Evolutionary conservation across 2,329 filamentous ascomycete genomes (phyloP).

Genomic region (Aspergillus aculeatus): DNA sequence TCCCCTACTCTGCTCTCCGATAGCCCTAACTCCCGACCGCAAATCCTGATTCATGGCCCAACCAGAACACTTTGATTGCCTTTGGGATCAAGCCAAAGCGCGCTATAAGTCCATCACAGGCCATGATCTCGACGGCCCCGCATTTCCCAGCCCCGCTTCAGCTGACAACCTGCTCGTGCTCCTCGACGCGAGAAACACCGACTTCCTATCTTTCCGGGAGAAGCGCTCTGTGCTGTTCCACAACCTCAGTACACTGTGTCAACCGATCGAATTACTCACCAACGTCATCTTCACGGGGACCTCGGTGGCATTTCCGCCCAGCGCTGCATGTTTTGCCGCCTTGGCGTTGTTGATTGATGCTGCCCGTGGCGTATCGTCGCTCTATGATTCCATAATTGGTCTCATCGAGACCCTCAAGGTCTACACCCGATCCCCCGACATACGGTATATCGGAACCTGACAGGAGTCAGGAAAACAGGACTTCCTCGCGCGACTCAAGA

Average conservation of each 20-base stretch:
- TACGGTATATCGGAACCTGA: background rate
- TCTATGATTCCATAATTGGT: background rate
- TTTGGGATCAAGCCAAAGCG: background rate
- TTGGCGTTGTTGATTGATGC: background rate
- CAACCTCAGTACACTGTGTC: background rate
- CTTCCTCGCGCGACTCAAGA: background rate
- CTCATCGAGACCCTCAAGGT: background rate
- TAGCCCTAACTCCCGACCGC: background rate
- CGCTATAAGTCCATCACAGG: background rate
- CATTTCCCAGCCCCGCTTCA: background rate
- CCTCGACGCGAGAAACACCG: background rate
- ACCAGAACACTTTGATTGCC: background rate
- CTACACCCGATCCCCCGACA: background rate
- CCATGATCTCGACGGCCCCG: background rate
- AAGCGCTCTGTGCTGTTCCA: background rate
- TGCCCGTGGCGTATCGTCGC: background rate
- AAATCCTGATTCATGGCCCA: background rate
- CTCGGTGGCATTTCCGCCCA: background rate
- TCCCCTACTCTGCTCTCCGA: no score
- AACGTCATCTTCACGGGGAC: background rate
- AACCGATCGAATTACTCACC: background rate
- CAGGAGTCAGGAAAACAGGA: background rate
- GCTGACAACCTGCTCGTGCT: background rate
- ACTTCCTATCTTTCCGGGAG: background rate
- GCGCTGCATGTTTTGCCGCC: background rate